phyloP scores from a whole-genome alignment of 805 yeast genomes.

The Lipomyces oligophaga region DNA sequence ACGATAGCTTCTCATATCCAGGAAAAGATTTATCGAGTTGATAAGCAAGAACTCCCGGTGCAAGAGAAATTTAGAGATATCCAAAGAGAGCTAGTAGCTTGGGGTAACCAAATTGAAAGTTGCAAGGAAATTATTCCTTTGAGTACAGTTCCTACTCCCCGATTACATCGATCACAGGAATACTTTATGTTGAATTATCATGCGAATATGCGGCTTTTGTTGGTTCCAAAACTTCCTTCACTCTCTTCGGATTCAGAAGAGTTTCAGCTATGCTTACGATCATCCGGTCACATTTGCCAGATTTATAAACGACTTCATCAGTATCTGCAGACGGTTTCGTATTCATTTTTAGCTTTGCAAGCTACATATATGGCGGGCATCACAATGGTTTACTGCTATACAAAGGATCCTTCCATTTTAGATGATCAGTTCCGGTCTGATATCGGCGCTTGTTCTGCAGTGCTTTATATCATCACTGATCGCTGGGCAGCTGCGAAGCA shows the following conservation, averaged over 20 bases:
- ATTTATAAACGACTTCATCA: conserved; percentile 26
- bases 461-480: conserved; percentile 23
- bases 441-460: conserved; percentile 26
- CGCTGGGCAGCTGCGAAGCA: conserved; percentile 28
- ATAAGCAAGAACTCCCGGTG: conserved; percentile 19
- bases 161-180: conserved; percentile 20
- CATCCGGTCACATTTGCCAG: conserved; percentile 26
- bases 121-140: conserved; percentile 16
- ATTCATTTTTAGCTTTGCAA: conserved; percentile 25
- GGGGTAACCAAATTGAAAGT: conserved; percentile 16
- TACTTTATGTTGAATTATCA: conserved; percentile 25
- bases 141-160: conserved; percentile 19
- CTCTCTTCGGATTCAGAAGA: conserved; percentile 24
- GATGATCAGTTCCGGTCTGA: conserved; percentile 24
- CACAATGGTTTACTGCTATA: conserved; percentile 26
- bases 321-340: conserved; percentile 20
- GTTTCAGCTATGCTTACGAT: conserved; percentile 19
- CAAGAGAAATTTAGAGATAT: conserved; percentile 18
- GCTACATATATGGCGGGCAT: conserved; percentile 28
- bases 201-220: conserved; percentile 19
- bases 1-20: conserved; percentile 22
- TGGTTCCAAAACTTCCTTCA: conserved; percentile 26
- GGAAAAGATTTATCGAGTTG: conserved; percentile 25
- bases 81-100: conserved; percentile 19
- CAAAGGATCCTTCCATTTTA: conserved; percentile 22